Base-by-base conservation (phyloP, 2,329 filamentous ascomycete genomes). In the Fusarium veterinarium region DNA sequence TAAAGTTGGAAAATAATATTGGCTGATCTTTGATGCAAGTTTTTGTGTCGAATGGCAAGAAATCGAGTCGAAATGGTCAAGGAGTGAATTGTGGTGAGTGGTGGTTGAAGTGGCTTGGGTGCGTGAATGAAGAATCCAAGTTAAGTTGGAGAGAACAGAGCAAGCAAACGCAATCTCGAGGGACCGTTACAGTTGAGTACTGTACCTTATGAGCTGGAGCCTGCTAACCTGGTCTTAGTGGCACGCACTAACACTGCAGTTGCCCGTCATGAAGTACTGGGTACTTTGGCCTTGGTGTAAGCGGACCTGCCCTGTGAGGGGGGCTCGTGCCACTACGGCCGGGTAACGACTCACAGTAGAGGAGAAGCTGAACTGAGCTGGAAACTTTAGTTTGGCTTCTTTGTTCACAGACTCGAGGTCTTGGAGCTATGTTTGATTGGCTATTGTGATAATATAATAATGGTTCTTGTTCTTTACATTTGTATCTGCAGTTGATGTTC, bases 281-380 rank as follows among this genome's bases (percentile, higher is more conserved):
- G 60, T 69, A 70, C 40, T 37, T 23, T 49, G 23, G 16, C 28
- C 16, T 44, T 42, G 28, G 52, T 64, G 51, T 57, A 42, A 44
- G 58, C 59, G 30, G 30, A 46, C 40, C 25, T 68, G 65, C 53
- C 56, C 55, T 60, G 53, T 64, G 64, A 69, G 64, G 65, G 64
- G 66, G 64, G 66, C 62, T 58, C 53, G 71, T 67, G 64, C 65
- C 59, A 64, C 64, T 58, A 48, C 64, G 48, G 48, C 60, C 56
- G 40, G 72, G 70, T 75, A 75, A 75, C 69, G 60, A 73, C 49
- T 73, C 48, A 69, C 52, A 73, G 52, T 52, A 44, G 52, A 48
- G 55, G 59, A 41, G 37, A 46, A 41, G 44, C 44, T 44, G 23
- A 51, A 30, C 35, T 53, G 35, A 67, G 62, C 48, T 59, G 49